These are phyloP conservation scores for Exserohilum turcica DNA, from an alignment of 2,329 filamentous ascomycete genomes.

Conservation along the genomic window DNA sequence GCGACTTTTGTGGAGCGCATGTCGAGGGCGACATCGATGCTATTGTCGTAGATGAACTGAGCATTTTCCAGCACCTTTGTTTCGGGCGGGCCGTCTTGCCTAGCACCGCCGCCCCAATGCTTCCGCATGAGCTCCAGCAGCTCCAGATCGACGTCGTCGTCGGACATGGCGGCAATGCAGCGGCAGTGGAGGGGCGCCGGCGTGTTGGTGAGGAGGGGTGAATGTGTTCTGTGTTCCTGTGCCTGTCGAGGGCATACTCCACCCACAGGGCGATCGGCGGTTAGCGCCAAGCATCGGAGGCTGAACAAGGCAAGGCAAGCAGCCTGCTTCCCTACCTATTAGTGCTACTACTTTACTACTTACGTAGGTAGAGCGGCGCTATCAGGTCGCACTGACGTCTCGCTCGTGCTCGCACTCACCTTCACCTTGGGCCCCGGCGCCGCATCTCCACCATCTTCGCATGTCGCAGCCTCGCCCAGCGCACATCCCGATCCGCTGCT, in stretches of 20 bases:
- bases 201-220: background rate
- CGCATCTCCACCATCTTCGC: constrained; percentile 17
- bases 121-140: constrained; percentile 84
- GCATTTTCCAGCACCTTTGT: constrained; percentile 83
- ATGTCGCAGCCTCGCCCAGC: constrained; percentile 24
- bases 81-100: constrained; percentile 65
- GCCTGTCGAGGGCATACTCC: constrained; percentile 10
- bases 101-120: constrained; percentile 68
- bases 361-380: constrained; percentile 20
- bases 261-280: constrained; percentile 24
- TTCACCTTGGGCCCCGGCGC: constrained; percentile 17
- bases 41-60: constrained; percentile 87
- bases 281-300: constrained; percentile 34
- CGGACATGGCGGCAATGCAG: constrained; percentile 66
- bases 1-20: constrained; percentile 82
- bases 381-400: constrained; percentile 31
- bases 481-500: constrained; percentile 12
- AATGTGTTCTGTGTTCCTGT: constrained; percentile 5
- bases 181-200: constrained; percentile 2
- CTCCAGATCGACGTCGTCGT: constrained; percentile 89
- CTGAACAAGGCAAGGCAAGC: constrained; percentile 20
- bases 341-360: too few relatives aligned
- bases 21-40: constrained; percentile 88
- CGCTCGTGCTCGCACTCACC: constrained; percentile 23
- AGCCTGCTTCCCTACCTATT: background rate